Conservation (phyloP, 495 filamentous ascomycete genomes). For the Annulohypoxylon nitens region DNA sequence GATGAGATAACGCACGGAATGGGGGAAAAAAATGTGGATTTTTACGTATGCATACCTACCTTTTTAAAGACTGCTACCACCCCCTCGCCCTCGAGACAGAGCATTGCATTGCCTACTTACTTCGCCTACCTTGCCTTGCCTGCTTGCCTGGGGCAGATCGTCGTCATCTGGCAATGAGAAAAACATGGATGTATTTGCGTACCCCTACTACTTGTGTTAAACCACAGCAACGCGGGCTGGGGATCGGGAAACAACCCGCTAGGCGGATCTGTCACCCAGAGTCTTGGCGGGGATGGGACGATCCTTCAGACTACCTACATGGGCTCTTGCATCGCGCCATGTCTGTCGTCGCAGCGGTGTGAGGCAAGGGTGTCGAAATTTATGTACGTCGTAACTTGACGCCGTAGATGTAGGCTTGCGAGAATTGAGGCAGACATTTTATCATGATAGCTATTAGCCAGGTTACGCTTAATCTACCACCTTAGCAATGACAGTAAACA, state of each 20-base stretch:
- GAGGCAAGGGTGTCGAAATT: neutral
- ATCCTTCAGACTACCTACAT: neutral
- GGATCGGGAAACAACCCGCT: neutral
- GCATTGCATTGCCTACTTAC: neutral
- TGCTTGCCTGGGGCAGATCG: neutral
- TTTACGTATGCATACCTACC: neutral
- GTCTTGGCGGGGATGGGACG: constrained; percentile 1
- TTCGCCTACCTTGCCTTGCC: neutral
- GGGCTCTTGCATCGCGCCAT: constrained; percentile 1
- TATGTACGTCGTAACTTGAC: neutral
- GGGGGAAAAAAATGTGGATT: neutral
- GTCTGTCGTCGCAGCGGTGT: neutral
- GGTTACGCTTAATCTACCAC: neutral
- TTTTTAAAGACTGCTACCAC: neutral
- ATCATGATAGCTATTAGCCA: neutral
- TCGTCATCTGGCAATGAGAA: neutral
- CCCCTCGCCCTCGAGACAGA: neutral
- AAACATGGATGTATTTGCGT: neutral
- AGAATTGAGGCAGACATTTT: too few species aligned
- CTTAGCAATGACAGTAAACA: neutral
- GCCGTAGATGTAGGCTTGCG: neutral
- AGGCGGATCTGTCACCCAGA: constrained; percentile 4
- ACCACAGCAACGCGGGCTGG: neutral
- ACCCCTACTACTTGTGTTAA: neutral
- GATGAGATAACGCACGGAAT: neutral